phyloP scores from a whole-genome alignment of 2,329 filamentous ascomycete species.

The Pseudodiploospora longispora region DNA sequence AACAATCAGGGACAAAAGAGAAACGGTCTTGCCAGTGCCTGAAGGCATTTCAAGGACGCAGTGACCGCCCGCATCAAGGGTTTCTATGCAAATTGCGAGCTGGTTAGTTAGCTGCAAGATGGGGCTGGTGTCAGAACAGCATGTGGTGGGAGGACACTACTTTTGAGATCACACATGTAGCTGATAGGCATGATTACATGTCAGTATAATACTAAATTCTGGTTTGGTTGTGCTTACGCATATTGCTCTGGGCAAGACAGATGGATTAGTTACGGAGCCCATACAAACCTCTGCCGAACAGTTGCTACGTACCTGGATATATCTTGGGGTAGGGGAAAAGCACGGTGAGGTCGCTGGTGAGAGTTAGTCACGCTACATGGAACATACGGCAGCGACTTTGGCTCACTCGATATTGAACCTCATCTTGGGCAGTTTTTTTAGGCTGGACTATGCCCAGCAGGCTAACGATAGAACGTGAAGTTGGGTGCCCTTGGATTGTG shows the following conservation, averaged over 20 bases:
- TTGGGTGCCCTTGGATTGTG: background rate
- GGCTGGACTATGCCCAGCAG: background rate
- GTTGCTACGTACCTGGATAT: slow-evolving; percentile 39
- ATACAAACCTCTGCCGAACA: background rate
- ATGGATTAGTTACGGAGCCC: background rate
- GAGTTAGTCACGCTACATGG: background rate
- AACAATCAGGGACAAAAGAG: slow-evolving; percentile 86
- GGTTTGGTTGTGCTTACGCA: slow-evolving; percentile 31
- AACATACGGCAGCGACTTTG: background rate
- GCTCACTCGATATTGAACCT: slow-evolving; percentile 9
- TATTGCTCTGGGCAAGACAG: slow-evolving; percentile 39
- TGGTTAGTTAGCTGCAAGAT: background rate
- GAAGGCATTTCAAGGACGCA: slow-evolving; percentile 99
- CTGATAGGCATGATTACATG: slow-evolving; percentile 19
- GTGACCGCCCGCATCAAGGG: slow-evolving; percentile 88
- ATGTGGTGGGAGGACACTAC: slow-evolving; percentile 20
- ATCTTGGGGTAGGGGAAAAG: slow-evolving; percentile 53
- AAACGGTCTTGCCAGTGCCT: slow-evolving; percentile 95
- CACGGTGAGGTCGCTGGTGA: slow-evolving; percentile 44
- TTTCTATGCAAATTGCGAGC: slow-evolving; percentile 35
- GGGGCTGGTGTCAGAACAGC: background rate
- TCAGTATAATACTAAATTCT: background rate
- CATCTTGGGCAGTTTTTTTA: background rate
- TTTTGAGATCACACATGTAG: slow-evolving; percentile 52
- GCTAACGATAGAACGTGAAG: too few relatives aligned